Evolutionary conservation across 2,329 filamentous ascomycete genomes (phyloP), one percentile per base, ranked within the genome.

Genomic region (Aureobasidium melanogenum): DNA sequence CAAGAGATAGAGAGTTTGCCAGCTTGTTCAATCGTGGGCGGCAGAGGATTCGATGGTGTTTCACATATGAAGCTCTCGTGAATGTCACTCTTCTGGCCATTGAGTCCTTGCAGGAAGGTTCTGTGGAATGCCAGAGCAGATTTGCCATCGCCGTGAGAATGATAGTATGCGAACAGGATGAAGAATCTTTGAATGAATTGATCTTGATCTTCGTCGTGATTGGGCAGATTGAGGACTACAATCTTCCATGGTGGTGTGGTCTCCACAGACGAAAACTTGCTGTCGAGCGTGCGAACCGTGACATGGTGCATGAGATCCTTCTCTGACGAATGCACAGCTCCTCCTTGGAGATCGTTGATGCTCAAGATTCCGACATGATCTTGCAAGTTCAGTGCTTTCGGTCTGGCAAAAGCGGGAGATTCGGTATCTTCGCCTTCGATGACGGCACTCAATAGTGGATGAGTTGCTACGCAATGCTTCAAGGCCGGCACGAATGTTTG

Each of bases 1-100:
- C 74, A 79, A 0, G 76, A 77, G 32, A 80, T 76, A 2, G 73
- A 70, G 1, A 80, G 70, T 7, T 70, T 68, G n/a, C 69, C 68
- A 1, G 71, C 67, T 10, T 70, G 70, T 59, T 79, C 76, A 24
- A 79, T 72, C 0, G 77, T 71, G 1, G 67, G 65, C 3, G 71
- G 69, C 2, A 78, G 67, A 1, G 64, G 54, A 36, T 26, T 46
- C 4, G 30, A 44, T 12, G 68, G 46, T 26, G 69, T 38, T 2
- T 63, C 12, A n/a, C 69, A 61, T 32, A 12, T 4, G 28, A 34
- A 48, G 17, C n/a, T 10, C 2, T 10, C 28, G 8, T 14, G 0
- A 5, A 19, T 2, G 12, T 32, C 10, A 12, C 26, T 34, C 26
- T n/a, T 8, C 6, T 12, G 48, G 8, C 17, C 17, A 10, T 55